Evolutionary conservation across 306 rosid species (phyloP).

Genomic region (Chamaecrista fasciculata): DNA sequence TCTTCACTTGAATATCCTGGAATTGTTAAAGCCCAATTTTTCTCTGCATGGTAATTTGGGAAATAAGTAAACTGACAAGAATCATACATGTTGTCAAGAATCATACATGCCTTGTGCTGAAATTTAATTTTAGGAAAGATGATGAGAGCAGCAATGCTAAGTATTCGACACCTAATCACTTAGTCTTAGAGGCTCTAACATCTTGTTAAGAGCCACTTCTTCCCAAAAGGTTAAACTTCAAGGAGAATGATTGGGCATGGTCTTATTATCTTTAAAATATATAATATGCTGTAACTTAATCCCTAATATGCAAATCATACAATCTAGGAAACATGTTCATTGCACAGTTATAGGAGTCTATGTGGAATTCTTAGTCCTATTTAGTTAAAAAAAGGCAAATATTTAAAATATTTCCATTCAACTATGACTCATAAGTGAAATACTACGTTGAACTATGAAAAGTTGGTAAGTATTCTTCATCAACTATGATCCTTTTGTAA

Average conservation of each 20-base stretch:
- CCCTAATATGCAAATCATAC: neutral
- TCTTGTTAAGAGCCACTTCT: neutral
- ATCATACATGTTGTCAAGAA: neutral
- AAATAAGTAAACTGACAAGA: conserved; percentile 20
- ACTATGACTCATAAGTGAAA: no score
- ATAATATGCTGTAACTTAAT: neutral
- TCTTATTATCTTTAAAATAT: neutral
- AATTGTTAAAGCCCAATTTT: conserved; percentile 75
- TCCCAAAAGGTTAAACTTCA: neutral
- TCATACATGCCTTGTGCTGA: neutral
- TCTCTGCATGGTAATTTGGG: conserved; percentile 59
- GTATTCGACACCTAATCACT: neutral
- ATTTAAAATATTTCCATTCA: no score
- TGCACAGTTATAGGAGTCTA: neutral
- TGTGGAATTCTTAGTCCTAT: neutral
- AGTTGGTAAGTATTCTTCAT: no score
- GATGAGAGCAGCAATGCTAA: neutral
- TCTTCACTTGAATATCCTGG: conserved; percentile 93
- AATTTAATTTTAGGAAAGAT: neutral
- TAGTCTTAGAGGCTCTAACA: neutral
- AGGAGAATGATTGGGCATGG: neutral
- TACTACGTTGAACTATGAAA: no score
- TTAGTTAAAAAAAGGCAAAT: no score
- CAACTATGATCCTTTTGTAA: no score
- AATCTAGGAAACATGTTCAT: conserved; percentile 8